Conservation (phyloP, 1,284 basidiomycete species). For the Tremellales sp. region DNA sequence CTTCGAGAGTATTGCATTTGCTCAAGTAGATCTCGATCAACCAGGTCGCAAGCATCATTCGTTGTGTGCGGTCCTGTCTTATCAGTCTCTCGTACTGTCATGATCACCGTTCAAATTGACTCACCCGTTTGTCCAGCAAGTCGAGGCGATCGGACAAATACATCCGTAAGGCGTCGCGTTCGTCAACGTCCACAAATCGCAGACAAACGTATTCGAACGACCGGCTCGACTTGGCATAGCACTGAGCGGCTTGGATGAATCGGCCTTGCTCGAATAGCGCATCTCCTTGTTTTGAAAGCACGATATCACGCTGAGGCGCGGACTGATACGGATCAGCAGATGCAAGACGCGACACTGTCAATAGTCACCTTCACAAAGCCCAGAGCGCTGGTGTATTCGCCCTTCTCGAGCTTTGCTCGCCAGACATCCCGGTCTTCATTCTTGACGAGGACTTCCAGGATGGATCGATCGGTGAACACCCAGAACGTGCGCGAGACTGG, state of each 20-base stretch:
- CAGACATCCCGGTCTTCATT: constrained; percentile 94
- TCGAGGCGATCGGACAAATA: constrained; percentile 87
- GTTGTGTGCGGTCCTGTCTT: constrained; percentile 78
- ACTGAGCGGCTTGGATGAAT: constrained; percentile 87
- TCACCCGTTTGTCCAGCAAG: constrained; percentile 69
- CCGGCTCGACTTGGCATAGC: constrained; percentile 81
- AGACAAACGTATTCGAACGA: constrained; percentile 91
- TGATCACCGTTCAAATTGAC: no score
- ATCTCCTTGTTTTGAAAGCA: constrained; percentile 80
- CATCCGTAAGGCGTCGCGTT: constrained; percentile 86
- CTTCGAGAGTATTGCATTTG: constrained; percentile 95
- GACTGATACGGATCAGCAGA: constrained; percentile 53
- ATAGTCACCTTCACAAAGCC: constrained; percentile 67
- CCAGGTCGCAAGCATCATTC: constrained; percentile 99
- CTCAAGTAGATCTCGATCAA: constrained; percentile 94
- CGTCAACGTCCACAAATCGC: constrained; percentile 81
- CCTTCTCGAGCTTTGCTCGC: constrained; percentile 80
- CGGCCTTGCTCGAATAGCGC: constrained; percentile 74
- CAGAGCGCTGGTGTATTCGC: constrained; percentile 71
- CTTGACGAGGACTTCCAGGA: constrained; percentile 80
- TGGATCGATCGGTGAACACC: constrained; percentile 84
- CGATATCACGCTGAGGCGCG: constrained; percentile 73
- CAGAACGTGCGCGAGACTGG: constrained; percentile 86
- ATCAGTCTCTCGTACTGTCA: constrained; percentile 7
- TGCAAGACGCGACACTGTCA: neutral